Percentiles rank a stretch among this genome's conserved stretches.
phyloP scores from a whole-genome alignment of 2,329 filamentous ascomycete genomes.

The Trichoderma harzianum region DNA sequence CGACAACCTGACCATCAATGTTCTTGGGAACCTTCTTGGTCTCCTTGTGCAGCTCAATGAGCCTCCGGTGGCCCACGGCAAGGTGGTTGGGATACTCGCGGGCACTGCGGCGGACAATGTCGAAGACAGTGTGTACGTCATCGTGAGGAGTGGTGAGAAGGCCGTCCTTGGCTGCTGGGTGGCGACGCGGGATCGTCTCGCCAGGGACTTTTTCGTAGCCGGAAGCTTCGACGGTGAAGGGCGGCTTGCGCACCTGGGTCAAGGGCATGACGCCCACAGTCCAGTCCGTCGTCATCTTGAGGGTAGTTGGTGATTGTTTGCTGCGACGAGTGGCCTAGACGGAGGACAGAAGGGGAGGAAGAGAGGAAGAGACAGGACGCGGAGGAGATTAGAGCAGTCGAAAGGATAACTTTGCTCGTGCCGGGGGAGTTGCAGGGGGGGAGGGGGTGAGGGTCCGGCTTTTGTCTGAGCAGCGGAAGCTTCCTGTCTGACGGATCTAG shows the following conservation, averaged over 20 bases:
- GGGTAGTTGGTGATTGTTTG: not conserved
- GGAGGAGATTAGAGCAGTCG: not conserved
- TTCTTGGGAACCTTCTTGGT: constrained; percentile 88
- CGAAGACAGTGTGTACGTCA: constrained; percentile 72
- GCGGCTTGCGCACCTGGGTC: constrained; percentile 62
- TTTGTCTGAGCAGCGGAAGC: not conserved
- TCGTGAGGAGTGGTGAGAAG: constrained; percentile 64
- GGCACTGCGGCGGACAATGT: constrained; percentile 70
- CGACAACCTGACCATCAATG: constrained; percentile 71
- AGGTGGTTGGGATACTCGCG: constrained; percentile 59
- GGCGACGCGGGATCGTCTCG: constrained; percentile 80
- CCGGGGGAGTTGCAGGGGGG: constrained; percentile 6
- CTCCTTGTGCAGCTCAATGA: constrained; percentile 77
- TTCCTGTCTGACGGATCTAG: not conserved
- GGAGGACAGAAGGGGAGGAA: not conserved
- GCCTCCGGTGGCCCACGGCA: constrained; percentile 67
- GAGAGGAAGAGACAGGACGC: not conserved
- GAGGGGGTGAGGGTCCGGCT: not conserved
- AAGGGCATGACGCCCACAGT: constrained; percentile 48
- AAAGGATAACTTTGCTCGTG: constrained; percentile 7
- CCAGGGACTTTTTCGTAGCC: constrained; percentile 67
- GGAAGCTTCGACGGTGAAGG: constrained; percentile 70
- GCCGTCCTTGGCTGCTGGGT: constrained; percentile 66
- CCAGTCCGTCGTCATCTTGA: constrained; percentile 30
- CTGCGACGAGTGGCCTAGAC: not conserved